Base-by-base conservation (phyloP, 139 green algal species). In the Chlamydomonas incerta region DNA sequence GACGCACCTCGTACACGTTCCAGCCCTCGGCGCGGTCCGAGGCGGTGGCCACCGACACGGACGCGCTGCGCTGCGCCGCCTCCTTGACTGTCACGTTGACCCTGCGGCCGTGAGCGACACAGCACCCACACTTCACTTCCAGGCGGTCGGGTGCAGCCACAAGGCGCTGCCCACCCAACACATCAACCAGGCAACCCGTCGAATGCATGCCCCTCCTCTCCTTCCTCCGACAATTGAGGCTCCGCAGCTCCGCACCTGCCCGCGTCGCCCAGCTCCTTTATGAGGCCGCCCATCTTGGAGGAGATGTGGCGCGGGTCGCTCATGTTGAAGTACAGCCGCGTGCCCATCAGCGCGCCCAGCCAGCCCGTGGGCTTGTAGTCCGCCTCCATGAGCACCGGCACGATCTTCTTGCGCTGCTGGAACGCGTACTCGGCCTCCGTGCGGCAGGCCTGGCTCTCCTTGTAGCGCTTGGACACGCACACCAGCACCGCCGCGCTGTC, bases 401-500 rank as follows among this genome's bases (percentile, higher is more conserved):
- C 80, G 79, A 93, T 89, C 74, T 85, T 89, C 86, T 93, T 93
- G 58, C 89, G 88, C 80, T 90, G 86, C 82, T 90, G 87, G 74
- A 92, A 93, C 5, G 88, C 90, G 70, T 92, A 93, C 82, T 93
- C 90, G 0, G 90, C 90, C 82, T 93, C 90, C 47, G 90, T 93
- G 50, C 90, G 88, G 80, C 90, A 93, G 37, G 90, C 90, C 83
- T 93, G 90, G 77, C 85, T 90, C 85, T 91, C 87, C 81, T 91
- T 93, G 75, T 93, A 93, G 52, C 89, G 80, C 80, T 92, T 90
- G 71, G 72, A 87, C 14, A 94, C 83, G 57, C 90, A 94, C 68
- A 94, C 86, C 33, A 94, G 68, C 80, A 94, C 87, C 17, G 81
- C 88, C 4, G 87, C 90, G 1, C 50, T 83, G 65, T 86, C 86